A percentile compares a stretch with the other conserved stretches of the same genome.
phyloP scores from a whole-genome alignment of 2,329 filamentous ascomycete species.

The Diaporthe australafricana region DNA sequence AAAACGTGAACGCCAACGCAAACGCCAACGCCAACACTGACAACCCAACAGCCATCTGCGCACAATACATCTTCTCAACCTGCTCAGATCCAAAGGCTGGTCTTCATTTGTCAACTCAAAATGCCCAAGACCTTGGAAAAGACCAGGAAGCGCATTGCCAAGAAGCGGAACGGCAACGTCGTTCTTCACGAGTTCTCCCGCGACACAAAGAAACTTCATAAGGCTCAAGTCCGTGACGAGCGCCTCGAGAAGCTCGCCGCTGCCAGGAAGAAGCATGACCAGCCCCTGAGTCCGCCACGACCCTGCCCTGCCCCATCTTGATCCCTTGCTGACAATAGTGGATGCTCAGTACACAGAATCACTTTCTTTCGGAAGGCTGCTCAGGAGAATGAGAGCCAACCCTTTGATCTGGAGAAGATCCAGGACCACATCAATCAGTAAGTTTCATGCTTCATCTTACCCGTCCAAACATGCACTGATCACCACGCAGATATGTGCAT shows the following conservation, averaged over 20 bases:
- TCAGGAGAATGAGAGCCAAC: constrained; percentile 60
- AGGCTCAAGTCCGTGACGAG: constrained; percentile 84
- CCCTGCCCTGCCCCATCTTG: not conserved
- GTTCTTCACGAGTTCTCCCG: constrained; percentile 89
- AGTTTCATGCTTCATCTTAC: constrained; percentile 32
- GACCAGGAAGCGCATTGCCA: constrained; percentile 88
- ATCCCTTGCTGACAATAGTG: constrained; percentile 11
- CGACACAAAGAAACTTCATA: constrained; percentile 84
- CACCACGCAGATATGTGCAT: constrained; percentile 66
- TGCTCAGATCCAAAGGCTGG: not conserved
- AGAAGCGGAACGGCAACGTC: constrained; percentile 82
- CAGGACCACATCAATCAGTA: constrained; percentile 73
- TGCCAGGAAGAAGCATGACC: constrained; percentile 79
- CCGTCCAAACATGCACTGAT: constrained; percentile 10
- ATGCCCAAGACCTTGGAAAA: constrained; percentile 87
- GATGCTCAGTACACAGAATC: constrained; percentile 70
- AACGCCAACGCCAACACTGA: not conserved
- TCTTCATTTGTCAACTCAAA: constrained; percentile 41
- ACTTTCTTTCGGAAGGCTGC: constrained; percentile 78
- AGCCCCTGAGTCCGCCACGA: constrained; percentile 71
- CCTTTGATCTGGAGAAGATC: constrained; percentile 67
- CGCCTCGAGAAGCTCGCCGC: constrained; percentile 79
- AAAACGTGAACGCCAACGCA: not conserved
- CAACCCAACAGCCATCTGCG: not conserved
- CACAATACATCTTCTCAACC: not conserved